phyloP scores from a whole-genome alignment of 2,329 filamentous ascomycete genomes.

The Nothopassalora personata region DNA sequence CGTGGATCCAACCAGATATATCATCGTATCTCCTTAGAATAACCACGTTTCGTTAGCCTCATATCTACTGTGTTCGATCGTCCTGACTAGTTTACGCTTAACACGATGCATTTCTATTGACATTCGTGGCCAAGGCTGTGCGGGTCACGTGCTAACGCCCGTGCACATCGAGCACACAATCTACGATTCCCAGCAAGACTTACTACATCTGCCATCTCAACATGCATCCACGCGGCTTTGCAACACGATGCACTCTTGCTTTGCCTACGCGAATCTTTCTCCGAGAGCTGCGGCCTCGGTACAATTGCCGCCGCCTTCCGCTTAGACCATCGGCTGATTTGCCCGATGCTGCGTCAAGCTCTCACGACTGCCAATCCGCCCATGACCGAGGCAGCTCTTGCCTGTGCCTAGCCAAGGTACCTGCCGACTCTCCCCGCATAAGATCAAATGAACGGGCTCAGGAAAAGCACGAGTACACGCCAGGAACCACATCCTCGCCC shows the following conservation, averaged over 20 bases:
- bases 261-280: background rate
- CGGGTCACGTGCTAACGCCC: background rate
- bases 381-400: constrained; percentile 1
- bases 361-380: background rate
- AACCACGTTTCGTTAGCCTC: background rate
- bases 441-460: constrained; percentile 12
- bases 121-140: background rate
- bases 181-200: background rate
- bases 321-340: background rate
- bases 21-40: background rate
- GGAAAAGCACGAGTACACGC: constrained; percentile 8
- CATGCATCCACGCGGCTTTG: background rate
- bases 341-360: constrained; percentile 4
- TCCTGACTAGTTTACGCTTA: background rate
- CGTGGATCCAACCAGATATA: background rate
- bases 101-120: background rate
- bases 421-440: constrained; percentile 10
- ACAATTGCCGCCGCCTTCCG: background rate
- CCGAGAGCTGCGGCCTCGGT: background rate
- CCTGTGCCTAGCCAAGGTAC: background rate
- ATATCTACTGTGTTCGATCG: background rate
- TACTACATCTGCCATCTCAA: background rate
- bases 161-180: background rate
- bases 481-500: constrained; percentile 2
- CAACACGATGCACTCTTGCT: background rate